Conservation (phyloP, 108 stramenopile species). For the Ochromonas danica region DNA sequence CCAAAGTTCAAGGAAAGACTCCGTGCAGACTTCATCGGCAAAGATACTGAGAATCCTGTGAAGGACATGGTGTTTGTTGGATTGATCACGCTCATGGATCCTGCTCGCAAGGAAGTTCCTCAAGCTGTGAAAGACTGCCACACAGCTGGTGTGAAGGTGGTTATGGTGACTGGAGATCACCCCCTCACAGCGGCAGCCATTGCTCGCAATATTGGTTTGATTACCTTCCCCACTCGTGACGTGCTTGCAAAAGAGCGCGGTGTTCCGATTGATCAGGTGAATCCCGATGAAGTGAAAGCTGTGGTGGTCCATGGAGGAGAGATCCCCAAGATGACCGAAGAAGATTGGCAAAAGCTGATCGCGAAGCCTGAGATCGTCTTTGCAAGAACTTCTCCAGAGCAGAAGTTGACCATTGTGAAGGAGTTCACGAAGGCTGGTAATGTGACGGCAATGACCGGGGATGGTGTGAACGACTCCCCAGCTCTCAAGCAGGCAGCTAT, state of each 20-base stretch:
- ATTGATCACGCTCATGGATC: conserved; percentile 62
- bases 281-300: conserved; percentile 32
- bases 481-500: conserved; percentile 97
- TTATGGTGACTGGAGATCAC: conserved; percentile 97
- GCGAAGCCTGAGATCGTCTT: conserved; percentile 57
- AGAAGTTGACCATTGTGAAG: conserved; percentile 81
- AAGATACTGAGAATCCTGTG: not conserved
- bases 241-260: not conserved
- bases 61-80: conserved; percentile 58
- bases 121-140: conserved; percentile 83
- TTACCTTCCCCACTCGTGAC: not conserved
- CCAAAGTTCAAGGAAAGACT: conserved; percentile 40
- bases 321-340: conserved; percentile 54
- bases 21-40: conserved; percentile 42
- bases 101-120: conserved; percentile 75
- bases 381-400: conserved; percentile 62
- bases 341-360: conserved; percentile 51
- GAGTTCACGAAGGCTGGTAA: conserved; percentile 81
- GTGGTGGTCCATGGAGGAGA: conserved; percentile 62
- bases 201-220: conserved; percentile 75
- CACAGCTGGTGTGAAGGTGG: conserved; percentile 84
- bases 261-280: not conserved
- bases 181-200: conserved; percentile 86
- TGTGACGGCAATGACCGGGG: conserved; percentile 92
- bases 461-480: conserved; percentile 98